Conservation (phyloP, 2,329 filamentous ascomycete species). For the Ophiostoma quercus region DNA sequence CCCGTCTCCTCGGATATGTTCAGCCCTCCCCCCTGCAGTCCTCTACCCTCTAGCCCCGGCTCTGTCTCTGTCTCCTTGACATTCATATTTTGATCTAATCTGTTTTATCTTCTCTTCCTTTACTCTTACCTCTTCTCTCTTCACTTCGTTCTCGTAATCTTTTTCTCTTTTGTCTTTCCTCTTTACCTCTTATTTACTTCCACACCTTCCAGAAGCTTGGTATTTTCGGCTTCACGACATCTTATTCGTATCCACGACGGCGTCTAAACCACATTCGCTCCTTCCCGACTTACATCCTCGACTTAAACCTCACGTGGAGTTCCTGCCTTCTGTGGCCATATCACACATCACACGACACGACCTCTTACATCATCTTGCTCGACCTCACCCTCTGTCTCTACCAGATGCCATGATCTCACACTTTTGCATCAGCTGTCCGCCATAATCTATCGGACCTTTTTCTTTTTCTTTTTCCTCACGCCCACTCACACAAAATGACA, state of each 20-base stretch:
- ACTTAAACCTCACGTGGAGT: not conserved
- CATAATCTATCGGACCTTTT: not conserved
- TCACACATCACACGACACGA: not conserved
- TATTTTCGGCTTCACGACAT: not conserved
- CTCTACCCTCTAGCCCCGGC: not conserved
- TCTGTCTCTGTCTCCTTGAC: not conserved
- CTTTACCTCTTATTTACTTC: not conserved
- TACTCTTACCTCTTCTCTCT: not conserved
- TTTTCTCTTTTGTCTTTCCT: not conserved
- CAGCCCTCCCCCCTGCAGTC: not conserved
- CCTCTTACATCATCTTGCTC: not conserved
- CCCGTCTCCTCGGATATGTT: not conserved
- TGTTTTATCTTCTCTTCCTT: constrained; percentile 8
- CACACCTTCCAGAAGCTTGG: not conserved
- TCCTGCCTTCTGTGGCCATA: not conserved
- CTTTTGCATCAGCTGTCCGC: not conserved
- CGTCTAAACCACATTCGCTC: not conserved
- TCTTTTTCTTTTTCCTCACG: not conserved
- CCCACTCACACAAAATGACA: constrained; percentile 23
- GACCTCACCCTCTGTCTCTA: not conserved
- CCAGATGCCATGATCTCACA: not conserved
- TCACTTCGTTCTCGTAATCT: not conserved
- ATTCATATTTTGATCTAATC: constrained; percentile 2
- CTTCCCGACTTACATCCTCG: not conserved
- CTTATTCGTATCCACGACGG: not conserved